Percentiles rank a stretch among this genome's conserved stretches.
Conservation (phyloP, 768 basidiomycete genomes). For the Daedalea quercina region DNA sequence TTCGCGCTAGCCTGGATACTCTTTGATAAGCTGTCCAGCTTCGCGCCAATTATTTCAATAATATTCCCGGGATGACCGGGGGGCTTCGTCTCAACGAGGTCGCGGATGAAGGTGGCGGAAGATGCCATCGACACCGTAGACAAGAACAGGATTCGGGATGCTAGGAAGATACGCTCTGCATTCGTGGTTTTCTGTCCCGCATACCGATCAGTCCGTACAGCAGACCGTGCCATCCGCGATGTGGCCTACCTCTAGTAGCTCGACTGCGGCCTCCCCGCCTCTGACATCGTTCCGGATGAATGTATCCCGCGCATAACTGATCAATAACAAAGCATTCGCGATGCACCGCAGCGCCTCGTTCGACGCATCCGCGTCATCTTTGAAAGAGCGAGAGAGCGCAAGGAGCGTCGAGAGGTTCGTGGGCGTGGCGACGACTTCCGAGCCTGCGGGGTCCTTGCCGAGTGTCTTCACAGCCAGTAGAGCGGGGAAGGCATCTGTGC, state of each 20-base stretch:
- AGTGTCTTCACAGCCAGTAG: conserved; percentile 69
- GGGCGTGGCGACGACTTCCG: conserved; percentile 47
- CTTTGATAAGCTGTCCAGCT: conserved; percentile 50
- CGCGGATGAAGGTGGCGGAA: conserved; percentile 40
- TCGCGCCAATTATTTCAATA: conserved; percentile 52
- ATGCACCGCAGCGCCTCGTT: conserved; percentile 70
- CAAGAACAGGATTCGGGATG: conserved; percentile 73
- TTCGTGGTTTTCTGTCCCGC: conserved; percentile 46
- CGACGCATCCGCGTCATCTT: conserved; percentile 51
- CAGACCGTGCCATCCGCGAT: not conserved
- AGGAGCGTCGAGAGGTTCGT: conserved; percentile 55
- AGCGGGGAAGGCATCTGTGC: conserved; percentile 66
- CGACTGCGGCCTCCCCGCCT: conserved; percentile 52
- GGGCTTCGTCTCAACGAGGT: conserved; percentile 61
- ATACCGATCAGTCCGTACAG: not conserved
- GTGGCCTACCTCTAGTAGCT: conserved; percentile 50
- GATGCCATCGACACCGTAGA: conserved; percentile 47
- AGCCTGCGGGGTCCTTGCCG: conserved; percentile 64
- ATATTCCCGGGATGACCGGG: conserved; percentile 42
- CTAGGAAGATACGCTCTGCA: conserved; percentile 65
- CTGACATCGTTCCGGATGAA: conserved; percentile 53
- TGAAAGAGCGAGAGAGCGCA: conserved; percentile 42
- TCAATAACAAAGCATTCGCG: conserved; percentile 73
- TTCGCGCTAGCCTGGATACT: conserved; percentile 44
- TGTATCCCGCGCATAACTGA: conserved; percentile 52